phyloP scores from a whole-genome alignment of 148 eudicot genomes.

The Heliosperma pusillum region DNA sequence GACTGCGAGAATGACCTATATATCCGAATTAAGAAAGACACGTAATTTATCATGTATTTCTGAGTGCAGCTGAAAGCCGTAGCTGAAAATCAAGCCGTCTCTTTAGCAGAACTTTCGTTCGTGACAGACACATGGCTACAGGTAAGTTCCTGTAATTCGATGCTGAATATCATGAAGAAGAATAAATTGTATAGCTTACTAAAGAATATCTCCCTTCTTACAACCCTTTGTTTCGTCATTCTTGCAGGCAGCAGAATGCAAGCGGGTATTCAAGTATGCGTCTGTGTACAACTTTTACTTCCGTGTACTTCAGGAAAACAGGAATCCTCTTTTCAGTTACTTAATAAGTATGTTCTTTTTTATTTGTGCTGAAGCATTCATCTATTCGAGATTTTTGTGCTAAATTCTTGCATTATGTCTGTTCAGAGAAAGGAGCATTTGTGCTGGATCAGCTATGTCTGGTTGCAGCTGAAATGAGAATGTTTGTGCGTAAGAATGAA shows the following conservation, averaged over 20 bases:
- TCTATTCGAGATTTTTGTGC: neutral
- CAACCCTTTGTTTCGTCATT: neutral
- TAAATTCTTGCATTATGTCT: neutral
- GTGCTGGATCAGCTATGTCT: too few species aligned
- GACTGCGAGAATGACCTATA: too few species aligned
- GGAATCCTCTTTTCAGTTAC: neutral
- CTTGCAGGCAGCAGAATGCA: constrained; percentile 16
- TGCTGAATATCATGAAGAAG: neutral
- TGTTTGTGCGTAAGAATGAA: too few species aligned
- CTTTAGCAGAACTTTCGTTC: constrained; percentile 16
- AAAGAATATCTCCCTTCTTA: neutral
- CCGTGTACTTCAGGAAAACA: neutral
- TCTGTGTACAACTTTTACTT: constrained; percentile 15
- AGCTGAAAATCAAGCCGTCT: constrained; percentile 15
- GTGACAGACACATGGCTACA: constrained; percentile 26
- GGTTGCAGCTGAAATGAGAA: too few species aligned
- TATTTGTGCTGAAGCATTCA: neutral
- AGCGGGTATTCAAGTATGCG: constrained; percentile 20
- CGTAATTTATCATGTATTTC: neutral
- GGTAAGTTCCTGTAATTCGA: constrained; percentile 9
- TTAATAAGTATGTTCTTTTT: constrained; percentile 15
- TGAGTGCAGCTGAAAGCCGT: constrained; percentile 17
- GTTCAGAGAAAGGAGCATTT: too few species aligned
- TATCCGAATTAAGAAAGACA: too few species aligned
- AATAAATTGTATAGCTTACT: neutral